Evolutionary conservation across 208 protist species (phyloP).

Genomic region (Trypanosoma boissoni): DNA sequence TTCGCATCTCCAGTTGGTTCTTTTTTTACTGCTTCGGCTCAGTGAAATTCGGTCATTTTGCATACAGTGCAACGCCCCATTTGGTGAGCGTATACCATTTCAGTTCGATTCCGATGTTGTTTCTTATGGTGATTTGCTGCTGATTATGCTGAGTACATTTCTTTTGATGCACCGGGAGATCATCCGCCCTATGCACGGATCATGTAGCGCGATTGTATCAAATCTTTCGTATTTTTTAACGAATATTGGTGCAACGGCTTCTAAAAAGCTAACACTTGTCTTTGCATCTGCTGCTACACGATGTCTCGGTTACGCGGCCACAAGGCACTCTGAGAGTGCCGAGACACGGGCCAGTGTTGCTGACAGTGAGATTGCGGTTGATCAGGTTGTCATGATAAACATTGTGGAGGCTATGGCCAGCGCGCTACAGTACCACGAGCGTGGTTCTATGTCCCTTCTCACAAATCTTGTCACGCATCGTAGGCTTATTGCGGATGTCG

Average conservation of each 20-base stretch:
- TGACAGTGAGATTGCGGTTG: too few relatives aligned
- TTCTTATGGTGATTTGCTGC: slow-evolving; percentile 84
- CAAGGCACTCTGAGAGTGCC: too few relatives aligned
- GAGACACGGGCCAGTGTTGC: too few relatives aligned
- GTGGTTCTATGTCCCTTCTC: slow-evolving; percentile 45
- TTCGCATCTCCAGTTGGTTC: slow-evolving; percentile 68
- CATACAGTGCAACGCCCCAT: slow-evolving; percentile 72
- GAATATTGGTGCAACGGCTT: slow-evolving; percentile 31
- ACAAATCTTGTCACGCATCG: slow-evolving; percentile 52
- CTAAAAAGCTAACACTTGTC: slow-evolving; percentile 44
- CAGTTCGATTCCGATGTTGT: slow-evolving; percentile 38
- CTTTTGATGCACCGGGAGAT: slow-evolving; percentile 41
- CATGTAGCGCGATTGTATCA: slow-evolving; percentile 67
- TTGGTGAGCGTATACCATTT: slow-evolving; percentile 46
- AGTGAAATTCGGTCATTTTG: slow-evolving; percentile 72
- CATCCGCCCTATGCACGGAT: slow-evolving; percentile 50
- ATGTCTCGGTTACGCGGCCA: slow-evolving; percentile 28
- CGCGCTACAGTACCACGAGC: slow-evolving; percentile 69
- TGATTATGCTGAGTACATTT: slow-evolving; percentile 64
- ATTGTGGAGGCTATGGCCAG: slow-evolving; percentile 70
- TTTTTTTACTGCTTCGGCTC: slow-evolving; percentile 80
- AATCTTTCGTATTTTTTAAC: slow-evolving; percentile 90
- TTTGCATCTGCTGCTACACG: slow-evolving; percentile 48
- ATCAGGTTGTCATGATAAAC: slow-evolving; percentile 52
- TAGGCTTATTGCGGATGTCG: slow-evolving; percentile 37